Evolutionary conservation across 208 protist genomes (phyloP), one percentile per base, ranked within the genome.

Genomic region (Leishmania guyanensis): DNA sequence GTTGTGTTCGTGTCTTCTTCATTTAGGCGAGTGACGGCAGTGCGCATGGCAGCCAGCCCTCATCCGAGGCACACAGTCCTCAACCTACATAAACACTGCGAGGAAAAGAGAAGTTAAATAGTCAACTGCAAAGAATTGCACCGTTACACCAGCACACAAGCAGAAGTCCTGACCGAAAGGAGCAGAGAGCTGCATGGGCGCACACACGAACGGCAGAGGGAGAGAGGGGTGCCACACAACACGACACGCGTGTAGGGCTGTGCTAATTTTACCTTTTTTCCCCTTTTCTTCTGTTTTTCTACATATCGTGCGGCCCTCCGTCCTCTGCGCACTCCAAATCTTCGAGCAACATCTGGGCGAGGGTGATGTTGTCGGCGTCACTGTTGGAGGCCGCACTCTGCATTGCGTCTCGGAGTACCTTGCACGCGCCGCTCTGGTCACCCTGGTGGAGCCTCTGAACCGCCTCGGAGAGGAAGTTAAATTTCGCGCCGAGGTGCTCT

Each of bases 381-480:
- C 74, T 51, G 54, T 58, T 43, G 68, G 62, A 22, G 65, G 54
- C 54, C 22, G 54, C 75, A 62, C 50, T 53, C 46, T 83, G 39
- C 46, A 84, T 58, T 5, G 80, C 64, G 17, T 71, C 68, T 65
- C 77, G 51, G n/a, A 92, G 82, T 17, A 80, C 75, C 56, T 75
- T 71, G 5, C 54, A 73, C 26, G 89, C 89, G 0, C 56, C 68
- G 33, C 79, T 86, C 22, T 84, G 56, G 62, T 93, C 85, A 78
- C 88, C 87, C 76, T 91, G 89, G 82, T 90, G 85, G 48, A 95
- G 86, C 36, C 84, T 82, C 84, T 93, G 88, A 62, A 88, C 84
- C 20, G 91, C 91, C 20, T 93, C 88, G 9, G 86, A 85, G 39
- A 92, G 83, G 62, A 88, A 92, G 39, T 84, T 56, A 70, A 93